Conservation (phyloP, 2,329 filamentous ascomycete species). For the Blastomyces emzantsi region DNA sequence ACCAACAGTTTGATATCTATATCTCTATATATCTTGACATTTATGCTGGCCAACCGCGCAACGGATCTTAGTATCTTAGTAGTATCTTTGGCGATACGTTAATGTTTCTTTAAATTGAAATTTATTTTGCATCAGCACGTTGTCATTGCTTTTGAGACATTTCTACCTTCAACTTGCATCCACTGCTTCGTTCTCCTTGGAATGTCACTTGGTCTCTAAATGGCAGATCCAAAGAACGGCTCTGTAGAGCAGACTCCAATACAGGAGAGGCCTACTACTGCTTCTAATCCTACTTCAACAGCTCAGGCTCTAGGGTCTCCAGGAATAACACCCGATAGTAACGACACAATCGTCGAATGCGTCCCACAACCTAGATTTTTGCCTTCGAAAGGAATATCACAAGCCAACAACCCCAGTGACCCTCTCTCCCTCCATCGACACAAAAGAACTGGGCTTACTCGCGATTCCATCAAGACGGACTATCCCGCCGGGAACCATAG, state of each 20-base stretch:
- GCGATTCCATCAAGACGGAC: conserved; percentile 13
- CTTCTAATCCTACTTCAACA: background rate
- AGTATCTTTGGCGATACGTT: background rate
- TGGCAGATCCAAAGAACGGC: background rate
- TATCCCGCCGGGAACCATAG: conserved; percentile 22
- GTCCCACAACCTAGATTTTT: background rate
- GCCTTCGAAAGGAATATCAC: background rate
- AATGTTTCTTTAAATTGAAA: background rate
- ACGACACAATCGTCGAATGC: conserved; percentile 6
- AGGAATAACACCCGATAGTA: background rate
- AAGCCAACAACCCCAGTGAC: conserved; percentile 13
- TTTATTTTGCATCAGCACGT: background rate
- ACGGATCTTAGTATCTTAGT: too few species aligned
- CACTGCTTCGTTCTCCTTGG: background rate
- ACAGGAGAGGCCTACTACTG: background rate
- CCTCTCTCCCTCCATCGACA: conserved; percentile 13
- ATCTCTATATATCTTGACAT: background rate
- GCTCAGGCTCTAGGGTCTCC: background rate
- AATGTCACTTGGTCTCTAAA: background rate
- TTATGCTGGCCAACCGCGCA: background rate
- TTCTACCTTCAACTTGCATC: background rate
- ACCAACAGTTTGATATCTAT: too few species aligned
- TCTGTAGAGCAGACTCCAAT: background rate
- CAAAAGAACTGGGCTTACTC: conserved; percentile 13
- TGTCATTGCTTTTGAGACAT: background rate